phyloP scores from a whole-genome alignment of 129 eudicot genomes.

The Ambrosia artemisiifolia region DNA sequence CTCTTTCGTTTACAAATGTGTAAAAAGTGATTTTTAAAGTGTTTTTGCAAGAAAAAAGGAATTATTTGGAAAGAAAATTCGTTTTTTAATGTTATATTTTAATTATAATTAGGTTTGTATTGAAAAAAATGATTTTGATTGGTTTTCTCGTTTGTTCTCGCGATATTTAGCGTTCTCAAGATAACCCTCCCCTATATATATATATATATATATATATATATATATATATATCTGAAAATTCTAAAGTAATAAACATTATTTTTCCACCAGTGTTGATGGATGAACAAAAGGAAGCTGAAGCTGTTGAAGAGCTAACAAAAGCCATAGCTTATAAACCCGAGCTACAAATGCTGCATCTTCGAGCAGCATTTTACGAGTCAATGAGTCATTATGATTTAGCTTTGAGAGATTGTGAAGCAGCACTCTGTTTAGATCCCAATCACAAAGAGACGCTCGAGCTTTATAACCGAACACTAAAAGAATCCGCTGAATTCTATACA shows the following conservation, averaged over 20 bases:
- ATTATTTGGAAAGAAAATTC: too few relatives aligned
- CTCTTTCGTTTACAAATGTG: too few relatives aligned
- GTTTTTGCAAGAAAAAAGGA: too few relatives aligned
- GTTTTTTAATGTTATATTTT: too few relatives aligned
- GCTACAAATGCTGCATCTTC: slow-evolving; percentile 84
- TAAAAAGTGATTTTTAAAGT: too few relatives aligned
- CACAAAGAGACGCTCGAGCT: slow-evolving; percentile 76
- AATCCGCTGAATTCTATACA: slow-evolving; percentile 28
- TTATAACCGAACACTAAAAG: slow-evolving; percentile 47
- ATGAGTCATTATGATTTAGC: slow-evolving; percentile 58
- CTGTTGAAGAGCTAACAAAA: slow-evolving; percentile 75
- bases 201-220: too few relatives aligned
- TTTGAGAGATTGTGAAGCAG: slow-evolving; percentile 74
- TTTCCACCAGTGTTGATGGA: slow-evolving; percentile 67
- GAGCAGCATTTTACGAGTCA: slow-evolving; percentile 87
- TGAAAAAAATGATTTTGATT: too few relatives aligned
- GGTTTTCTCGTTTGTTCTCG: too few relatives aligned
- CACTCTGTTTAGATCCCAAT: slow-evolving; percentile 77
- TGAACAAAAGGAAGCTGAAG: slow-evolving; percentile 79
- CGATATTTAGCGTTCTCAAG: too few relatives aligned
- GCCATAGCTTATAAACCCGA: slow-evolving; percentile 81
- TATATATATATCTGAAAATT: background rate
- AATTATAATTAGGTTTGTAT: too few relatives aligned
- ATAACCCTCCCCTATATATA: too few relatives aligned
- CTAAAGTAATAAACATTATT: slow-evolving; percentile 7